Percentiles rank a stretch among this genome's conserved stretches.
These are phyloP conservation scores for Fusarium gaditjirri DNA, from an alignment of 2,329 filamentous ascomycete genomes.

Conservation along the genomic window DNA sequence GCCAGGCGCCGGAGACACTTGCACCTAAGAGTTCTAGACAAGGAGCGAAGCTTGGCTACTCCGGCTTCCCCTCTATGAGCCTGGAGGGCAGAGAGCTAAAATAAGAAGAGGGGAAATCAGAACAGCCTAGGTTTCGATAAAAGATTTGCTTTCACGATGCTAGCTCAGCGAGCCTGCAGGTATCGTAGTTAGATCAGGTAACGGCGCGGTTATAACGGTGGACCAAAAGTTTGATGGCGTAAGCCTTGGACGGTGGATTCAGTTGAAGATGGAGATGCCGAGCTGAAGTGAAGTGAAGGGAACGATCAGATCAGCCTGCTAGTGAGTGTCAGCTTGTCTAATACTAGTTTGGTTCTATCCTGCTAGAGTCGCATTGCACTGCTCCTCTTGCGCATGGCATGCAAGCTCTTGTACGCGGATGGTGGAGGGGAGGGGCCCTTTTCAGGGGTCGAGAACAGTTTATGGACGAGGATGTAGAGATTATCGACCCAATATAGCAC, in stretches of 20 bases:
- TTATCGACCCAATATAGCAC: conserved; percentile 23
- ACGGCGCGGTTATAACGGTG: conserved; percentile 20
- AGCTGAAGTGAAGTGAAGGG: conserved; percentile 1
- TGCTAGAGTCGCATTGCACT: conserved; percentile 13
- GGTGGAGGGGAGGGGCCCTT: conserved; percentile 15
- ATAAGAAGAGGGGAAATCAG: conserved; percentile 16
- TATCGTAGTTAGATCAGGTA: conserved; percentile 23
- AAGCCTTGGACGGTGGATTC: conserved; percentile 8
- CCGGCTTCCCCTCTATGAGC: neutral
- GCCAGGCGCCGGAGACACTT: neutral
- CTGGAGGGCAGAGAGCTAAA: conserved; percentile 10
- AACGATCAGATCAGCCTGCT: neutral
- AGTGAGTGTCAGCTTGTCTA: neutral
- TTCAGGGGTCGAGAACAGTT: conserved; percentile 2
- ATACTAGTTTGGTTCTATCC: neutral
- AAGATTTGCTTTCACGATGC: conserved; percentile 12
- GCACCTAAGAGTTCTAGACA: conserved; percentile 12
- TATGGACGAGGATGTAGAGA: conserved; percentile 14
- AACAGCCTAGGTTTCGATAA: conserved; percentile 14
- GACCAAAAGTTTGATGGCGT: conserved; percentile 12
- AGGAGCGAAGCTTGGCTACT: neutral
- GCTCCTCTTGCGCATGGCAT: conserved; percentile 19
- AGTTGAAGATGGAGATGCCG: conserved; percentile 12
- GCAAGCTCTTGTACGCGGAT: neutral
- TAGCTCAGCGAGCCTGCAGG: neutral